Evolutionary conservation across 2,329 filamentous ascomycete species (phyloP), one percentile per base, ranked within the genome.

Genomic region (Pseudogymnoascus sp.): DNA sequence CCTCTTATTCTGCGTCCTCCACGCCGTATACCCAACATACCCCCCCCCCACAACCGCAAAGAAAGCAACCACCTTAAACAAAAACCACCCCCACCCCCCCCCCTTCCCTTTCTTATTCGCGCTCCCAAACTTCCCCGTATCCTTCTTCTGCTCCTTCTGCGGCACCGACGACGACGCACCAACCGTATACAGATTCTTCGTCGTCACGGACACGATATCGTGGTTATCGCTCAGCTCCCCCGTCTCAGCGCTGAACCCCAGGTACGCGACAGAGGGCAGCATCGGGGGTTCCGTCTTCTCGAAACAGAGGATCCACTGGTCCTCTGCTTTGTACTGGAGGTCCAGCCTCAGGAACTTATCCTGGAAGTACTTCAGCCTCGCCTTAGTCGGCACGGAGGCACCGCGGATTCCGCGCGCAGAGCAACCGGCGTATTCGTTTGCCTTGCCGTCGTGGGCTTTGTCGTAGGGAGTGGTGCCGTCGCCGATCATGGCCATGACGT

Each of bases 401-500:
- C 91, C 89, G 70, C 94, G 90, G 69, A 99, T 86, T 67, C 93
- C 93, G 65, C 94, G 86, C 64, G 92, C 93, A 77, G 93, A 97
- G 81, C 94, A 99, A 65, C 94, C 94, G 62, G 92, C 92, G 66
- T 97, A 81, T 77, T 99, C 94, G 71, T 90, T 92, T 63, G 86
- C 84, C 81, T 97, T 97, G 74, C 94, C 94, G 72, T 99, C 94
- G 71, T 92, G 92, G 70, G 87, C 86, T 79, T 97, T 92, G 80
- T 97, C 92, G 77, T 99, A 99, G 12, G 80, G 75, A 5, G 89
- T 96, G 73, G 91, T 81, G 66, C 94, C 93, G 75, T 99, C 94
- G 65, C 94, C 94, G 69, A 92, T 82, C 94, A 97, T 97, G 66
- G 92, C 93, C 92, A 97, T 97, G 71, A 99, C 89, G 73, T 96